Conservation (phyloP, 257 asterid species). For the Ilex aquifolium region DNA sequence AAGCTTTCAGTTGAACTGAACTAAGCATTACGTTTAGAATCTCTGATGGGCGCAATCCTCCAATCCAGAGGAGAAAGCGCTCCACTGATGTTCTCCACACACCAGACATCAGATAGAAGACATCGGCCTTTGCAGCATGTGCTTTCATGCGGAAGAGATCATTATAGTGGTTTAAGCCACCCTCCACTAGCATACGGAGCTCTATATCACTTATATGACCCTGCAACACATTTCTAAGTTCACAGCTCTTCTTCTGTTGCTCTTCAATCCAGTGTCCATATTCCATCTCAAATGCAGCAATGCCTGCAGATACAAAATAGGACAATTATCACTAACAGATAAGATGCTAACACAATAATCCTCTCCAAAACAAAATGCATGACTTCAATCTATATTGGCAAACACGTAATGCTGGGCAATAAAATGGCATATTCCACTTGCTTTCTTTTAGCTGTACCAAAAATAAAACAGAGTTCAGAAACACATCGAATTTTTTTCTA, state of each 20-base stretch:
- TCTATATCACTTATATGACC: slow-evolving; percentile 46
- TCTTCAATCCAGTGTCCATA: slow-evolving; percentile 73
- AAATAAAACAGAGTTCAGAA: no score
- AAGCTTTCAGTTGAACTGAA: no score
- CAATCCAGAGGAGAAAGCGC: slow-evolving; percentile 88
- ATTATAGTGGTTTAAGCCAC: slow-evolving; percentile 58
- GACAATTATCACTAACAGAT: no score
- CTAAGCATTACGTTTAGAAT: slow-evolving; percentile 53
- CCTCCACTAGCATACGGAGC: slow-evolving; percentile 48
- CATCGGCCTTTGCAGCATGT: slow-evolving; percentile 71
- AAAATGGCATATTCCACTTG: no score
- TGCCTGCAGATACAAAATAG: slow-evolving; percentile 30
- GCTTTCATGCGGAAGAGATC: slow-evolving; percentile 70
- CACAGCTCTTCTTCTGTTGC: slow-evolving; percentile 54
- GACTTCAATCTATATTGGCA: no score
- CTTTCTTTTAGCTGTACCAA: no score
- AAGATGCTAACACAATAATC: no score
- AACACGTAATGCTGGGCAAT: no score
- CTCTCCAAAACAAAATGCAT: no score
- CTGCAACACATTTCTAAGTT: slow-evolving; percentile 59
- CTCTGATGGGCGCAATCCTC: slow-evolving; percentile 92
- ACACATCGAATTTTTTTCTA: no score
- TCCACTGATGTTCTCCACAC: slow-evolving; percentile 80
- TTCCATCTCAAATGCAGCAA: slow-evolving; percentile 70
- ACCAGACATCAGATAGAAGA: slow-evolving; percentile 81